Conservation (phyloP, 2,329 filamentous ascomycete species). For the Aspergillus floridensis region DNA sequence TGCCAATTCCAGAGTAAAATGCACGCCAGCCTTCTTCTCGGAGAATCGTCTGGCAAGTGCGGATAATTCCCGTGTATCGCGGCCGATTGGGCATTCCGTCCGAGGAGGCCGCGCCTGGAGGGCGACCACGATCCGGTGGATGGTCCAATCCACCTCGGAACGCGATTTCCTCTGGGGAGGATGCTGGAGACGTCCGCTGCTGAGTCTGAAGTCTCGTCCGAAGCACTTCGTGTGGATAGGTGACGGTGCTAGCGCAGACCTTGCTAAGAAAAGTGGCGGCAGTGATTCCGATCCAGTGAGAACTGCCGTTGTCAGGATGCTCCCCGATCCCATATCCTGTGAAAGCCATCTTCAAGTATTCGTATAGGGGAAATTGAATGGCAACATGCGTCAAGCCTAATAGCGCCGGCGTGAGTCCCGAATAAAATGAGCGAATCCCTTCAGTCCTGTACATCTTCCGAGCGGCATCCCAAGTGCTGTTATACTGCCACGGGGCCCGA, state of each 20-base stretch:
- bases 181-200: slow-evolving; percentile 59
- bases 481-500: slow-evolving; percentile 75
- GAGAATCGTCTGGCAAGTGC: slow-evolving; percentile 80
- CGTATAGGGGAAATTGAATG: slow-evolving; percentile 95
- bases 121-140: slow-evolving; percentile 46
- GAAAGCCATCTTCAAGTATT: slow-evolving; percentile 85
- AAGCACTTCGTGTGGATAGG: slow-evolving; percentile 96
- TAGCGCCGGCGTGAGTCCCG: slow-evolving; percentile 85
- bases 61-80: slow-evolving; percentile 73
- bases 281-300: slow-evolving; percentile 80
- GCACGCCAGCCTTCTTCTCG: slow-evolving; percentile 91
- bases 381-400: slow-evolving; percentile 92
- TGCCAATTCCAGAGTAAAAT: slow-evolving; percentile 96
- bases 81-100: slow-evolving; percentile 56
- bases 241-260: slow-evolving; percentile 87
- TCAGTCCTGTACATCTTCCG: slow-evolving; percentile 94
- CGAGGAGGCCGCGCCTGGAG: slow-evolving; percentile 47
- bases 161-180: slow-evolving; percentile 52
- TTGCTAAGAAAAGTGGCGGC: slow-evolving; percentile 91
- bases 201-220: slow-evolving; percentile 93
- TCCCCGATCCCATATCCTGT: slow-evolving; percentile 87
- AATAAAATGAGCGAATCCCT: slow-evolving; percentile 89
- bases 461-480: slow-evolving; percentile 82
- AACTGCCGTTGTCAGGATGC: slow-evolving; percentile 57
- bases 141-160: slow-evolving; percentile 43